Evolutionary conservation across 768 basidiomycete genomes (phyloP), one percentile per base, ranked within the genome.

Genomic region (Coprinopsis marcescibilis): DNA sequence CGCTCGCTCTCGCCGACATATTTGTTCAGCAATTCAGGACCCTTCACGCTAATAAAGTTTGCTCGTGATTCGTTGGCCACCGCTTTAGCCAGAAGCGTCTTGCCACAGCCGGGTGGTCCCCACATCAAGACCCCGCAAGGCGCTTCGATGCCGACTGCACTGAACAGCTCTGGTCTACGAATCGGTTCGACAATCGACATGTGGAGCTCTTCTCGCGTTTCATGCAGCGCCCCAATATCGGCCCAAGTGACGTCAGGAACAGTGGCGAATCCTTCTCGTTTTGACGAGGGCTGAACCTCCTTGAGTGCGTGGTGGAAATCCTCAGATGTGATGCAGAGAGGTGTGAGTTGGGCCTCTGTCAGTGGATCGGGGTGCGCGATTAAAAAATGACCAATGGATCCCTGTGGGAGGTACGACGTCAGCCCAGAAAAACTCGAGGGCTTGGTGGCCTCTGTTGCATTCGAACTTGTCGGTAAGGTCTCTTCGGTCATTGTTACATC

Each of bases 141-240:
- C 0, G 90, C 89, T 24, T 84, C 81, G 52, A 99, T 92, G 4
- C 96, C 96, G 1, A 97, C 87, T 8, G 77, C 77, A 37, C 67
- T 80, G 65, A 99, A 99, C 2, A 98, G 62, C 57, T 92, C 91
- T 0, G 96, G 95, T 25, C 89, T 71, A 40, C 79, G 75, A 54
- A 98, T 93, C 4, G 96, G 95, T 57, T 96, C 89, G 2, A 99
- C 94, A 54, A 99, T 90, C 12, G 92, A 89, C 93, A 97, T 96
- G 56, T 94, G 91, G 32, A 99, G 72, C 62, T 96, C 94, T 49
- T 95, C 89, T 13, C 96, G 73, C 2, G 83, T 87, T 1, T 66
- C 75, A 50, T 87, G 82, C n/a, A 98, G 72, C 2, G 95, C 96
- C 17, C 96, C 96, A 38, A 99, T 76, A 60, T 98, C 93, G 1